Base-by-base conservation (phyloP, 805 yeast species). In the Barnettozyma botsteinii region DNA sequence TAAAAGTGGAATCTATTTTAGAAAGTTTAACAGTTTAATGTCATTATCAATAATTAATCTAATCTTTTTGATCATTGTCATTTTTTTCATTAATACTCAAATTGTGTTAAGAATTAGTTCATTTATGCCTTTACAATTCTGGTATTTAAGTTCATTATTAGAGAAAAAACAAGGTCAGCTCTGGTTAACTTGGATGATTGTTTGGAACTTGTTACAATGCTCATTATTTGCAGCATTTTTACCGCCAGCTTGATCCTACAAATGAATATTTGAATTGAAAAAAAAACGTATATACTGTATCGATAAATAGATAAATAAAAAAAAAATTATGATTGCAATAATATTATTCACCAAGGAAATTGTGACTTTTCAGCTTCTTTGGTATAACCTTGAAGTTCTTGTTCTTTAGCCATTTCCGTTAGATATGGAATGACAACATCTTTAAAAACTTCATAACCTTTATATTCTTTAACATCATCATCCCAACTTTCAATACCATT, bases 211-310 rank as follows among this genome's bases (percentile, higher is more conserved):
- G 6, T 51, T 79, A 3, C 96, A 89, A 60, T 73, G 89, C 0
- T 72, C 76, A 2, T 62, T 89, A 37, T 89, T 77, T 63, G 85
- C 82, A 7, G 80, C 80, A n/a, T 89, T 85, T 55, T 66, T 89
- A 31, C 98, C 97, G 2, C 98, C 98, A 5, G 98, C 98, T n/a
- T 87, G n/a, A n/a, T n/a, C n/a, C n/a, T n/a, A n/a, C n/a, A n/a
- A n/a, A n/a, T n/a, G n/a, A n/a, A n/a, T n/a, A n/a, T n/a, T n/a
- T n/a, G n/a, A n/a, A n/a, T n/a, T n/a, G n/a, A n/a, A n/a, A n/a
- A n/a, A n/a, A n/a, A n/a, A n/a, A n/a, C n/a, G n/a, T n/a, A n/a
- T n/a, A n/a, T n/a, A n/a, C n/a, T n/a, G n/a, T n/a, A n/a, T n/a
- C n/a, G n/a, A n/a, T n/a, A n/a, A n/a, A n/a, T n/a, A n/a, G n/a